Evolutionary conservation across 164 flowering plant species (phyloP).

Genomic region (Aristolochia contorta): DNA sequence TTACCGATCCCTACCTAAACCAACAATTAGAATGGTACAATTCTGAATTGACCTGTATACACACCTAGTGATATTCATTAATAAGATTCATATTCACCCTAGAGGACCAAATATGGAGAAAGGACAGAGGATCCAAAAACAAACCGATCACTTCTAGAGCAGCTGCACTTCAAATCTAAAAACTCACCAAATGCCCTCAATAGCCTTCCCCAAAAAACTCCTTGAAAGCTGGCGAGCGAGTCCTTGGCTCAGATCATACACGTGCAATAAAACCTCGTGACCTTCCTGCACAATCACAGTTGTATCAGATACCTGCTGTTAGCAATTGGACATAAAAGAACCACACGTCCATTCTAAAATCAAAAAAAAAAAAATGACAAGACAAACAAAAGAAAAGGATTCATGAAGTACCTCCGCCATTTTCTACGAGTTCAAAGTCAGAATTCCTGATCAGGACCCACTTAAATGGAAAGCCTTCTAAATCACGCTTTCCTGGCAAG

Average conservation of each 20-base stretch:
- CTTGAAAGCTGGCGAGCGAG: slow-evolving; percentile 85
- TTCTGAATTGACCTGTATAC: no score
- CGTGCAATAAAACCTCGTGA: slow-evolving; percentile 59
- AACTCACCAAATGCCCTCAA: slow-evolving; percentile 84
- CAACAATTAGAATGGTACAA: no score
- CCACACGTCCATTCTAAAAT: neutral
- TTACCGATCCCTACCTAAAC: no score
- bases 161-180: neutral
- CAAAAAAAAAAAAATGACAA: neutral
- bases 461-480: no score
- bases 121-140: neutral
- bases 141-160: neutral
- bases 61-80: no score
- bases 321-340: neutral
- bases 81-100: neutral
- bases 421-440: no score
- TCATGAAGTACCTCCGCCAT: no score
- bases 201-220: slow-evolving; percentile 73
- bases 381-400: no score
- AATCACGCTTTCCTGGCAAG: no score
- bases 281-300: slow-evolving; percentile 45
- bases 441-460: no score
- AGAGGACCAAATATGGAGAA: neutral
- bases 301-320: neutral
- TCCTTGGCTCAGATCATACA: slow-evolving; percentile 90